These are phyloP conservation scores for Salix koriyanagi DNA, from an alignment of 345 rosid genomes.

Conservation along the genomic window DNA sequence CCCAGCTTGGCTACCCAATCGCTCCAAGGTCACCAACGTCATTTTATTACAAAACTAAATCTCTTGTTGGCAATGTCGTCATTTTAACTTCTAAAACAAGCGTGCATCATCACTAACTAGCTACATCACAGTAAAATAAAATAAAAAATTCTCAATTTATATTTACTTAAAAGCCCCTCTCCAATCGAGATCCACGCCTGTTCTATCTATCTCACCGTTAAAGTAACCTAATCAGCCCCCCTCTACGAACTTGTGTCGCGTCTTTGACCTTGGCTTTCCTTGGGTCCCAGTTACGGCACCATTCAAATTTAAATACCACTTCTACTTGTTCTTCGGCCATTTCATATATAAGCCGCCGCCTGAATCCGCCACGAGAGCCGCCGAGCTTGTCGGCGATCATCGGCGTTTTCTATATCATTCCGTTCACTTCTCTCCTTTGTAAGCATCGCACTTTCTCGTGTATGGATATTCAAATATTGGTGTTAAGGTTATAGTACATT, in stretches of 20 bases:
- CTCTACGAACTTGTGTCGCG: background rate
- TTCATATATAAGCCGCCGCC: background rate
- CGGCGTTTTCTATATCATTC: background rate
- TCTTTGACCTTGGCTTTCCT: background rate
- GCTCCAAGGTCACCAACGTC: background rate
- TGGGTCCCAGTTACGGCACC: background rate
- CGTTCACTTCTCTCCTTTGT: background rate
- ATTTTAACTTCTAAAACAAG: no score
- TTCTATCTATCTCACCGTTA: background rate
- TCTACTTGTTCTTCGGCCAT: background rate
- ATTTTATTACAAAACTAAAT: background rate
- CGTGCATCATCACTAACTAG: background rate
- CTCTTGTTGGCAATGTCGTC: background rate
- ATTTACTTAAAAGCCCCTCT: background rate
- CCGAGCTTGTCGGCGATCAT: constrained; percentile 3
- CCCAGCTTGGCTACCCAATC: no score
- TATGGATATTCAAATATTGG: background rate
- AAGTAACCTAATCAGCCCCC: background rate
- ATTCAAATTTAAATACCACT: background rate
- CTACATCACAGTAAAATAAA: background rate
- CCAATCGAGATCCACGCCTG: background rate
- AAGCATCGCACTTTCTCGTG: background rate
- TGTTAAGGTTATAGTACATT: background rate
- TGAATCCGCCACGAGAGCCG: background rate
- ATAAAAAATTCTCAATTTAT: background rate